Percentiles rank a stretch among this genome's conserved stretches.
phyloP scores from a whole-genome alignment of 2,329 filamentous ascomycete genomes.

The Fusarium decemcellulare region DNA sequence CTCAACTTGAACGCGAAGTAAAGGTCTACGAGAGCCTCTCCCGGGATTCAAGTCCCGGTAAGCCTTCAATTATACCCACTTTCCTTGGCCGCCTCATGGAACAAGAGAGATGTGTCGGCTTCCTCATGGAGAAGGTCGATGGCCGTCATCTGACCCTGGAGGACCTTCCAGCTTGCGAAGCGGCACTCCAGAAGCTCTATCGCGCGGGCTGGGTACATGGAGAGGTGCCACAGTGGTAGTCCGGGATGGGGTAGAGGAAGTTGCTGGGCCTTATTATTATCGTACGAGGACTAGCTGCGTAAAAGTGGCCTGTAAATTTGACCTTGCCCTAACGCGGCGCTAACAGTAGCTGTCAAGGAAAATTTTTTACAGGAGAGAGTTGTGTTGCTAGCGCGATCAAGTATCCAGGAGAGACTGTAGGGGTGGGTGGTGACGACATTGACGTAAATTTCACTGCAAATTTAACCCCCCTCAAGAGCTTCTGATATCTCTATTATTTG shows the following conservation, averaged over 20 bases:
- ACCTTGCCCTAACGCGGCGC: too few species aligned
- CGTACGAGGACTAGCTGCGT: too few species aligned
- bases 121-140: constrained; percentile 42
- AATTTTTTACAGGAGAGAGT: too few species aligned
- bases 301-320: too few species aligned
- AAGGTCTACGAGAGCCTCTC: constrained; percentile 7
- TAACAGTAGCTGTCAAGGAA: too few species aligned
- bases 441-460: background rate
- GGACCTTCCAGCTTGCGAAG: constrained; percentile 38
- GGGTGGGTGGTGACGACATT: too few species aligned
- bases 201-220: constrained; percentile 24
- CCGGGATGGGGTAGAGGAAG: background rate
- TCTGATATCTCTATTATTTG: too few species aligned
- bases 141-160: constrained; percentile 26
- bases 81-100: constrained; percentile 44
- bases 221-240: constrained; percentile 2
- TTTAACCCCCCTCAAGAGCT: background rate
- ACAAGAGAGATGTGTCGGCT: constrained; percentile 39
- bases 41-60: background rate
- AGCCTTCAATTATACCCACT: background rate
- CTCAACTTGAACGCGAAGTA: background rate
- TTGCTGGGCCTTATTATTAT: background rate
- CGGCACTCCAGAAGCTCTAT: constrained; percentile 22
- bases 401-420: too few species aligned
- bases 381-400: too few species aligned